Evolutionary conservation across 768 basidiomycete species (phyloP).

Genomic region (Tulasnella sp.): DNA sequence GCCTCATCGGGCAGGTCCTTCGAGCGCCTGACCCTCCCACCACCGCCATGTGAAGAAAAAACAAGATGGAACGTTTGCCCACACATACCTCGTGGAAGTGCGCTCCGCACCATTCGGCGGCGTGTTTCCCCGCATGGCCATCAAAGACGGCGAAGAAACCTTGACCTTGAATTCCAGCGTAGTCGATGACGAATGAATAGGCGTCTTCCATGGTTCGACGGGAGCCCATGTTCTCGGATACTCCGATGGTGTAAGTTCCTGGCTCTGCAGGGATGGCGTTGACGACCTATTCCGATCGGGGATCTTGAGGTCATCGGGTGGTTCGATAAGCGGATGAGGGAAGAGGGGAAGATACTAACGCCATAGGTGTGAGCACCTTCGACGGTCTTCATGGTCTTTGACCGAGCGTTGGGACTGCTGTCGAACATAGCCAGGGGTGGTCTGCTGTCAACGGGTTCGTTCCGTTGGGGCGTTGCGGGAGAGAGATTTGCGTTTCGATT

Average conservation of each 20-base stretch:
- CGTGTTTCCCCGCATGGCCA: slow-evolving; percentile 97
- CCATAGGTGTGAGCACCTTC: slow-evolving; percentile 71
- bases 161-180: slow-evolving; percentile 83
- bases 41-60: not conserved
- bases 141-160: slow-evolving; percentile 99
- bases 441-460: not conserved
- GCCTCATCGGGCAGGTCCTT: not conserved
- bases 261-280: slow-evolving; percentile 71
- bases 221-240: slow-evolving; percentile 82
- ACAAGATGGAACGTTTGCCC: not conserved
- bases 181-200: slow-evolving; percentile 94
- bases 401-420: slow-evolving; percentile 59
- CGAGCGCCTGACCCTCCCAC: not conserved
- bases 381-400: slow-evolving; percentile 74
- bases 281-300: slow-evolving; percentile 50
- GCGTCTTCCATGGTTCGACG: slow-evolving; percentile 96
- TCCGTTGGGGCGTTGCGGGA: not conserved
- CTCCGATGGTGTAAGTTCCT: slow-evolving; percentile 63
- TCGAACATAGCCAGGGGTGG: slow-evolving; percentile 15
- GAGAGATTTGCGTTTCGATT: slow-evolving; percentile 5
- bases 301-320: not conserved
- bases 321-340: not conserved
- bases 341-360: slow-evolving; percentile 43
- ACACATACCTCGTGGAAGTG: slow-evolving; percentile 78
- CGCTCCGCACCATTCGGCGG: slow-evolving; percentile 97